These are phyloP conservation scores for Solanum virginianum DNA, from an alignment of 257 asterid genomes.

Conservation along the genomic window DNA sequence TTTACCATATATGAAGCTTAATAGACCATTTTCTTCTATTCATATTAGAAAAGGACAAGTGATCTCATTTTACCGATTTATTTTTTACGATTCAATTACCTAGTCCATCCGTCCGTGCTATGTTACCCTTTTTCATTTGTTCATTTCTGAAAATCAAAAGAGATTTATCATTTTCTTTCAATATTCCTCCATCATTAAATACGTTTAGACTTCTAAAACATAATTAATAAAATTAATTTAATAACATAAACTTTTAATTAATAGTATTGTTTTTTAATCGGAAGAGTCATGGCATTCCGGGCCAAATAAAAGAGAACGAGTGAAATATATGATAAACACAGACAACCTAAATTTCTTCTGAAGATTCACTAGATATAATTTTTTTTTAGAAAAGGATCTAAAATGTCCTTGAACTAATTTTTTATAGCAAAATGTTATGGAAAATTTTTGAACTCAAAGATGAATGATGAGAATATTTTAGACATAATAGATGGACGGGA, in stretches of 20 bases:
- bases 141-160: background rate
- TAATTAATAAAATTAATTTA: background rate
- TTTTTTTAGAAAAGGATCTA: background rate
- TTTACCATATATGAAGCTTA: too few relatives aligned
- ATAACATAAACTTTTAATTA: background rate
- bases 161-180: background rate
- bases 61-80: background rate
- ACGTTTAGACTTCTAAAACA: background rate
- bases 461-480: too few relatives aligned
- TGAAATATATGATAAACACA: background rate
- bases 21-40: too few relatives aligned
- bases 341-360: background rate
- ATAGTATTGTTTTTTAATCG: too few relatives aligned
- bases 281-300: background rate
- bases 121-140: background rate
- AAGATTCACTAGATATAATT: background rate
- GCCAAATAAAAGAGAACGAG: background rate
- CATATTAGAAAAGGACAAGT: too few relatives aligned
- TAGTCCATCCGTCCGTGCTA: too few relatives aligned
- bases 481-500: too few relatives aligned
- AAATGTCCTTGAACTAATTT: too few relatives aligned
- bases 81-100: background rate
- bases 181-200: background rate
- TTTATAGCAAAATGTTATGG: too few relatives aligned
- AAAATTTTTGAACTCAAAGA: too few relatives aligned